A percentile compares a stretch with the other conserved stretches of the same genome.
These are phyloP conservation scores for Schizophyllum amplum DNA, from an alignment of 1,284 basidiomycete genomes.

Conservation along the genomic window DNA sequence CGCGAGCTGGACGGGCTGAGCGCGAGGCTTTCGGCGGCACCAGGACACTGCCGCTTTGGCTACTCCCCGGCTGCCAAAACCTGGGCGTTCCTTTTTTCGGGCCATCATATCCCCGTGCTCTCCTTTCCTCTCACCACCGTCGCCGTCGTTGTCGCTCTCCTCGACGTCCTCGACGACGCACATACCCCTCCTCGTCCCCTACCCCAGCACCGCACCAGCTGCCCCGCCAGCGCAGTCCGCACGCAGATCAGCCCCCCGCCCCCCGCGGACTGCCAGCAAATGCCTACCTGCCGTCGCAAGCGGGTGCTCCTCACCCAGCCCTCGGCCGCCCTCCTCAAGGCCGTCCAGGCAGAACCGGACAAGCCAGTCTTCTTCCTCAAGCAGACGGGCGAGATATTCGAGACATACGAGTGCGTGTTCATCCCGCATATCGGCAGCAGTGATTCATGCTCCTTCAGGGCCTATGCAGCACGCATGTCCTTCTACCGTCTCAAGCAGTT, in stretches of 20 bases:
- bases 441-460: conserved; percentile 36
- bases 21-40: background rate
- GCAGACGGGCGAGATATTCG: conserved; percentile 93
- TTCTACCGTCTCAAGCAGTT: conserved; percentile 93
- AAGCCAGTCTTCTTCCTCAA: conserved; percentile 84
- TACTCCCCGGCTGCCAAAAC: background rate
- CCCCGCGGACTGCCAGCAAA: conserved; percentile 22
- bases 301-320: conserved; percentile 82
- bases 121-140: conserved; percentile 19
- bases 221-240: background rate
- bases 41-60: background rate
- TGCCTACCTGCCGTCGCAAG: conserved; percentile 89
- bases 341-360: conserved; percentile 52
- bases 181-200: conserved; percentile 8
- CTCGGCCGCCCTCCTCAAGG: conserved; percentile 56
- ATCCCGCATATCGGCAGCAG: conserved; percentile 12
- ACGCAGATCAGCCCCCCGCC: conserved; percentile 6
- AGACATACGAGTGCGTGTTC: conserved; percentile 79
- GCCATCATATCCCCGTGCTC: conserved; percentile 11
- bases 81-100: background rate
- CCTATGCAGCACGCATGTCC: conserved; percentile 84
- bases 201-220: background rate
- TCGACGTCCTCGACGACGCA: conserved; percentile 12
- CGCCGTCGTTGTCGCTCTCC: conserved; percentile 15
- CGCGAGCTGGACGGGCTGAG: background rate